Conservation (phyloP, 176 grass and related monocot genomes). For the Eremochloa ophiuroides region DNA sequence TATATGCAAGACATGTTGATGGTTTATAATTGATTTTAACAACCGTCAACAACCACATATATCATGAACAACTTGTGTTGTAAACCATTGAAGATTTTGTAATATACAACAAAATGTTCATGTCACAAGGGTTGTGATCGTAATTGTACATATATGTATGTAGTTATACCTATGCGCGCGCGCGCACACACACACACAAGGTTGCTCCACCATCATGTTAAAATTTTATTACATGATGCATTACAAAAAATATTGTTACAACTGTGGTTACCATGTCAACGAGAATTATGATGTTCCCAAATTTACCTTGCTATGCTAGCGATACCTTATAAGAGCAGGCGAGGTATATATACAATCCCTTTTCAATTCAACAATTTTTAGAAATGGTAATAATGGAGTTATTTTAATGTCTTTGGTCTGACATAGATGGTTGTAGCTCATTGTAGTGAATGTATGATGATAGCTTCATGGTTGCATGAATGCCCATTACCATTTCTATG, state of each 20-base stretch:
- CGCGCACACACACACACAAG: no score
- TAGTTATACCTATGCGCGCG: no score
- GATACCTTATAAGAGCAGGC: background rate
- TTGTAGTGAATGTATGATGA: background rate
- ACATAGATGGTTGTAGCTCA: background rate
- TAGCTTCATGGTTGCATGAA: background rate
- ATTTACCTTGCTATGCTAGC: background rate
- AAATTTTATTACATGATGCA: background rate
- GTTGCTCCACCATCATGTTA: background rate
- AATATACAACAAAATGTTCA: no score
- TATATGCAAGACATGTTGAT: no score
- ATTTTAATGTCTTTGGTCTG: background rate
- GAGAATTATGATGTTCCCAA: background rate
- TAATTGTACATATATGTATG: background rate
- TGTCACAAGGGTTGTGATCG: background rate
- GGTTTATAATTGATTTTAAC: no score
- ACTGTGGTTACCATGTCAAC: background rate
- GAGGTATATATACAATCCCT: background rate
- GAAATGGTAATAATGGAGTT: background rate
- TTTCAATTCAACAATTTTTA: background rate
- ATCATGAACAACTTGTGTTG: no score
- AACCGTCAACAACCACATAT: no score
- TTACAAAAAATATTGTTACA: background rate
- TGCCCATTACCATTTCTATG: background rate
- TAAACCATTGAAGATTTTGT: no score